phyloP scores from a whole-genome alignment of 1,139 yeast genomes.

The Kluyveromyces sp. region DNA sequence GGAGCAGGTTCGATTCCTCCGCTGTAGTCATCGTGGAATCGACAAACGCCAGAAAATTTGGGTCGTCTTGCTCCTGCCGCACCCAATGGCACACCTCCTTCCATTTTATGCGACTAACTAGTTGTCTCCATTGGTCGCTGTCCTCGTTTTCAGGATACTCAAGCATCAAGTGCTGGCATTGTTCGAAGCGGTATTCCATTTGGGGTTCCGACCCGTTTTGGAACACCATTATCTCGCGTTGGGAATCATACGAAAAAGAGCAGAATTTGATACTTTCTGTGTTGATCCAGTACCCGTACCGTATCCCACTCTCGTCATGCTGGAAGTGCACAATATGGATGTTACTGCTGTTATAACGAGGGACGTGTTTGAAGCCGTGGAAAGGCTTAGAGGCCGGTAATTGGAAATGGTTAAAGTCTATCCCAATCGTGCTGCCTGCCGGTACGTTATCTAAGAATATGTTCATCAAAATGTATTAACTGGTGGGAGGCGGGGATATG shows the following conservation, averaged over 20 bases:
- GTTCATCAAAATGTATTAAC: constrained; percentile 3
- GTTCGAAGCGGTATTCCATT: constrained; percentile 7
- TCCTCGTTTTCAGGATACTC: constrained; percentile 20
- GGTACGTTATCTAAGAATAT: constrained; percentile 10
- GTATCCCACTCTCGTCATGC: constrained; percentile 12
- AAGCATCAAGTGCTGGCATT: constrained; percentile 14
- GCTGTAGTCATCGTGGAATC: constrained; percentile 35
- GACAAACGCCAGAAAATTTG: constrained; percentile 11
- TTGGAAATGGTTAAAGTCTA: constrained; percentile 22
- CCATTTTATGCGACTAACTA: constrained; percentile 16
- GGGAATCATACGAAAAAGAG: constrained; percentile 13
- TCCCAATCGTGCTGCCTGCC: constrained; percentile 17
- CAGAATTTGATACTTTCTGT: constrained; percentile 6
- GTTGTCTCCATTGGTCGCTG: constrained; percentile 15
- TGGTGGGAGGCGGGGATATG: background rate
- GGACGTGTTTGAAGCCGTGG: constrained; percentile 21
- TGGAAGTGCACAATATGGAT: constrained; percentile 25
- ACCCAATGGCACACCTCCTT: constrained; percentile 11
- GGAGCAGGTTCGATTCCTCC: constrained; percentile 34
- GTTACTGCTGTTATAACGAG: constrained; percentile 7
- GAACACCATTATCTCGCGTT: constrained; percentile 13
- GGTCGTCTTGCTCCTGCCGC: background rate
- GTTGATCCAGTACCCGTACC: constrained; percentile 29
- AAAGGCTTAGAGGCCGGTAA: constrained; percentile 19
- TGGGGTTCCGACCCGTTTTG: constrained; percentile 8